A percentile compares a stretch with the other conserved stretches of the same genome.
Conservation (phyloP, 805 yeast species). For the Suhomyces prunicola region DNA sequence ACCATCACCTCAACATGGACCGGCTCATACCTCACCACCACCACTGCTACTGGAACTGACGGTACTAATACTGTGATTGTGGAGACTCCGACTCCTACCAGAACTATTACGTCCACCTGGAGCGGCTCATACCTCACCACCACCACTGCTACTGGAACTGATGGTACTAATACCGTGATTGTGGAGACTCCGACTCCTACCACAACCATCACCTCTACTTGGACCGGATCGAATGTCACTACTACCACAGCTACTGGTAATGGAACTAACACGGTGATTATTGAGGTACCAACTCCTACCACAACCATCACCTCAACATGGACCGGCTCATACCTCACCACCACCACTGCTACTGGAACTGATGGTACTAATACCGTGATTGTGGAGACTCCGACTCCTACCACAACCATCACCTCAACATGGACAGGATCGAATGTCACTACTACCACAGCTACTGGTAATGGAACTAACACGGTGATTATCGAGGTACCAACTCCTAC, state of each 20-base stretch:
- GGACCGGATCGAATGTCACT: background rate
- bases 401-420: slow-evolving; percentile 4
- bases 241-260: background rate
- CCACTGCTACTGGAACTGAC: slow-evolving; percentile 8
- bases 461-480: slow-evolving; percentile 10
- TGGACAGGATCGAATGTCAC: slow-evolving; percentile 6
- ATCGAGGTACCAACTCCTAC: slow-evolving; percentile 12
- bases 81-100: slow-evolving; percentile 12
- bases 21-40: slow-evolving; percentile 19
- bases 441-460: slow-evolving; percentile 4
- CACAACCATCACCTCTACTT: background rate
- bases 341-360: slow-evolving; percentile 6
- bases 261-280: slow-evolving; percentile 6
- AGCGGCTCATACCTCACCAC: slow-evolving; percentile 5
- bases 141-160: slow-evolving; percentile 9
- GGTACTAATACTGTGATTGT: slow-evolving; percentile 13
- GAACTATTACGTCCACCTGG: slow-evolving; percentile 7
- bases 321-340: slow-evolving; percentile 10
- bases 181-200: background rate
- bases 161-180: slow-evolving; percentile 3
- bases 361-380: slow-evolving; percentile 7
- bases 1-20: slow-evolving; percentile 16
- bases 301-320: slow-evolving; percentile 14
- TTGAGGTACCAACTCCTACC: slow-evolving; percentile 15
- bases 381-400: slow-evolving; percentile 13